Evolutionary conservation across 169 alveolate species (phyloP).

Genomic region (Plasmodium malariae): DNA sequence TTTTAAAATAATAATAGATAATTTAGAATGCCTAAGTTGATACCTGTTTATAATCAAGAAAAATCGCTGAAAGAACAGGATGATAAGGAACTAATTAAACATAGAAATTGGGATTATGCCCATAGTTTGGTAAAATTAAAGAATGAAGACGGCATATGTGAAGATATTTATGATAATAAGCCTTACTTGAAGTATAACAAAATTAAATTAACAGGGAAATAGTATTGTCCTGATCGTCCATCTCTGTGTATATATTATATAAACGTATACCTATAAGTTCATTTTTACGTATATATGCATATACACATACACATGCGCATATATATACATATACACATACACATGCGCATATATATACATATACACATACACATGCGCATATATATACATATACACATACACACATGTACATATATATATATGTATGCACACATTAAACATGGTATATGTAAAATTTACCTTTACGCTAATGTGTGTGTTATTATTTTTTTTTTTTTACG

Average conservation of each 20-base stretch:
- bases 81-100: constrained; percentile 39
- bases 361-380: not conserved
- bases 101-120: constrained; percentile 47
- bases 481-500: not conserved
- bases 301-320: too few relatives aligned
- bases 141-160: not conserved
- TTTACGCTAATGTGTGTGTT: too few relatives aligned
- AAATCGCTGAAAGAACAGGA: constrained; percentile 51
- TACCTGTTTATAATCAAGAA: constrained; percentile 67
- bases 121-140: constrained; percentile 30
- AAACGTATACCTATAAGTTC: too few relatives aligned
- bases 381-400: not conserved
- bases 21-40: constrained; percentile 41
- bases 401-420: too few relatives aligned
- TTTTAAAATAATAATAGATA: too few relatives aligned
- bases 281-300: too few relatives aligned
- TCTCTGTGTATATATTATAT: too few relatives aligned
- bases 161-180: constrained; percentile 18
- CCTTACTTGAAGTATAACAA: constrained; percentile 11
- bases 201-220: not conserved
- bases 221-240: not conserved
- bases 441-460: too few relatives aligned
- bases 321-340: too few relatives aligned
- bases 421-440: too few relatives aligned
- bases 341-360: not conserved